phyloP scores from a whole-genome alignment of 176 grass and related monocot species.

The Chloris gayana region DNA sequence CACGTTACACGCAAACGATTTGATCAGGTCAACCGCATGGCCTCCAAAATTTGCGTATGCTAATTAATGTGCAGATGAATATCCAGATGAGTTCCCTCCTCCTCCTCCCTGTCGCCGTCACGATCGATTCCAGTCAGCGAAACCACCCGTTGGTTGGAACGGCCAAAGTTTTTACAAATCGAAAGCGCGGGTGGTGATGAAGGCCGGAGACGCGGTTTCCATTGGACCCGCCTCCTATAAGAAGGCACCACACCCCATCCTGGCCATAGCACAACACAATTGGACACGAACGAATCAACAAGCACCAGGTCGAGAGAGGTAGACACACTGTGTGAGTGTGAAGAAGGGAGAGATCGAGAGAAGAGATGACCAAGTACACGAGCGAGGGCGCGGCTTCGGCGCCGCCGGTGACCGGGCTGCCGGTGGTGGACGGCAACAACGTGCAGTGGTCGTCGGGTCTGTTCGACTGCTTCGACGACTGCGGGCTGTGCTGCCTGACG shows the following conservation, averaged over 20 bases:
- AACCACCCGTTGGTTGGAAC: background rate
- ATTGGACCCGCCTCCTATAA: background rate
- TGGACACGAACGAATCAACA: no score
- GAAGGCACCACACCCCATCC: background rate
- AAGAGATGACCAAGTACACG: no score
- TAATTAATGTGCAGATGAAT: no score
- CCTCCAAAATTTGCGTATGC: no score
- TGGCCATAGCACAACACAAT: no score
- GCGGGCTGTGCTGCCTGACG: conserved; percentile 56
- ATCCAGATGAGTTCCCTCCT: background rate
- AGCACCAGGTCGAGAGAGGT: no score
- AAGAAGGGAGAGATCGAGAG: no score
- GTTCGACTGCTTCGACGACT: conserved; percentile 67
- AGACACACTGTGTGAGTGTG: no score
- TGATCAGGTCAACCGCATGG: no score
- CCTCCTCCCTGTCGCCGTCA: no score
- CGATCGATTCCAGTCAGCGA: background rate
- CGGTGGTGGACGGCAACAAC: background rate
- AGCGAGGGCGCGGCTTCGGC: no score
- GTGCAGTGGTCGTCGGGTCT: conserved; percentile 56
- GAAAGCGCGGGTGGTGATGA: background rate
- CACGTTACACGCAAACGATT: no score
- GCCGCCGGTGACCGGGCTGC: conserved; percentile 34
- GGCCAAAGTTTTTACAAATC: background rate
- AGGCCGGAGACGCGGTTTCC: background rate